Conservation (phyloP, 108 stramenopile genomes). For the Cyclotella choctawhatcheeana region DNA sequence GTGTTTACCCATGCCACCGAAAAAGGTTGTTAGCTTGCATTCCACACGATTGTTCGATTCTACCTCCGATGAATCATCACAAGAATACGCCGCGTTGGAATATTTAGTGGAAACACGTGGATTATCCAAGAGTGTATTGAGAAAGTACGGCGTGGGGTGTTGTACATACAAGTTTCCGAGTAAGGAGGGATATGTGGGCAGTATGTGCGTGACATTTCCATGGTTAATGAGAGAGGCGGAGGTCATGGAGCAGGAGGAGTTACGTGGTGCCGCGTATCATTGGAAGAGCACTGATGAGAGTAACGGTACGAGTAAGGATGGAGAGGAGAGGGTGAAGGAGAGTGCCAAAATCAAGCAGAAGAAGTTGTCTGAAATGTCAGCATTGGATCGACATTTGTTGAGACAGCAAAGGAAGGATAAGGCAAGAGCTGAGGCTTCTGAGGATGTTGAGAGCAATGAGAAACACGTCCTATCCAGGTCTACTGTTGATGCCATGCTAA, state of each 20-base stretch:
- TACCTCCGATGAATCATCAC: slow-evolving; percentile 9
- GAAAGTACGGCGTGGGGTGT: slow-evolving; percentile 91
- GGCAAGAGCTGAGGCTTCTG: background rate
- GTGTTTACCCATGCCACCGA: slow-evolving; percentile 70
- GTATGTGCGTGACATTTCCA: slow-evolving; percentile 91
- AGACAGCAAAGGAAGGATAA: slow-evolving; percentile 17
- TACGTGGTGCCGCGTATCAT: slow-evolving; percentile 43
- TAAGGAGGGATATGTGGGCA: slow-evolving; percentile 57
- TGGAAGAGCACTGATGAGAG: slow-evolving; percentile 20
- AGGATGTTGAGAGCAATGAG: background rate
- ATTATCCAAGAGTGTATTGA: slow-evolving; percentile 57
- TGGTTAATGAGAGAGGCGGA: slow-evolving; percentile 85
- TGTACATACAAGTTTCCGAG: slow-evolving; percentile 73
- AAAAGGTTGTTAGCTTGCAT: slow-evolving; percentile 58
- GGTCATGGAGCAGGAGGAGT: slow-evolving; percentile 63
- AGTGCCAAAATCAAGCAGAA: background rate
- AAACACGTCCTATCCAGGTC: slow-evolving; percentile 1
- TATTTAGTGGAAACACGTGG: slow-evolving; percentile 76
- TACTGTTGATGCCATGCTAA: background rate
- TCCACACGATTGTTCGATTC: slow-evolving; percentile 57
- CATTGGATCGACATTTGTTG: slow-evolving; percentile 32
- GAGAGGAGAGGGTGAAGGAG: background rate
- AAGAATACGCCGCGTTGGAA: slow-evolving; percentile 44
- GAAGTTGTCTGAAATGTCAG: slow-evolving; percentile 31
- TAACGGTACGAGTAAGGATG: background rate